Percentiles rank a stretch among this genome's conserved stretches.
Conservation (phyloP, 2,329 filamentous ascomycete genomes). For the Aspergillus ruber region DNA sequence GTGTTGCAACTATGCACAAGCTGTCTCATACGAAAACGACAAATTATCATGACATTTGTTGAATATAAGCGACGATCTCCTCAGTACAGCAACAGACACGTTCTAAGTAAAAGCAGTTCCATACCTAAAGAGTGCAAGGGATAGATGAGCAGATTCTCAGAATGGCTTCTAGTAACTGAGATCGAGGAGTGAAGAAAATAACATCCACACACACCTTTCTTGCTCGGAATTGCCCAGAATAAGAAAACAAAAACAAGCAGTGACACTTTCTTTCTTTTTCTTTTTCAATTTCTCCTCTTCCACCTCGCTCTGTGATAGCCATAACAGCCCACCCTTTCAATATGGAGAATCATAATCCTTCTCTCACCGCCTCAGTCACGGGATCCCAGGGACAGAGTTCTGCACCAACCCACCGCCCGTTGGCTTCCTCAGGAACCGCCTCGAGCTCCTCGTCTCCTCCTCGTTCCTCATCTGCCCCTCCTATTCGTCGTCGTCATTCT, state of each 20-base stretch:
- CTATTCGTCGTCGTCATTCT: not conserved
- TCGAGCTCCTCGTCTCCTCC: not conserved
- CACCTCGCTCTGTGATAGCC: not conserved
- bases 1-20: not conserved
- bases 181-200: not conserved
- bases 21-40: too few species aligned
- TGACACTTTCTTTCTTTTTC: not conserved
- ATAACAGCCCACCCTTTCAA: not conserved
- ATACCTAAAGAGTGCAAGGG: conserved; percentile 15
- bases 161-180: conserved; percentile 12
- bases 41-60: too few species aligned
- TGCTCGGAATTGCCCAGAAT: not conserved
- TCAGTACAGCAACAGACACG: not conserved
- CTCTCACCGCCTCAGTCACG: conserved; percentile 6
- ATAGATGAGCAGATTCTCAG: not conserved
- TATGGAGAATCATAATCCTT: conserved; percentile 4
- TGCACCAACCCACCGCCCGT: conserved; percentile 15
- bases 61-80: not conserved
- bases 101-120: not conserved
- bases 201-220: conserved; percentile 3
- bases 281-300: not conserved
- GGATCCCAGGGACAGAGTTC: conserved; percentile 9
- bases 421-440: conserved; percentile 10
- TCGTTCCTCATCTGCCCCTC: not conserved
- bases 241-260: not conserved